Base-by-base conservation (phyloP, 1,284 basidiomycete species). In the Amylostereum chailletii region DNA sequence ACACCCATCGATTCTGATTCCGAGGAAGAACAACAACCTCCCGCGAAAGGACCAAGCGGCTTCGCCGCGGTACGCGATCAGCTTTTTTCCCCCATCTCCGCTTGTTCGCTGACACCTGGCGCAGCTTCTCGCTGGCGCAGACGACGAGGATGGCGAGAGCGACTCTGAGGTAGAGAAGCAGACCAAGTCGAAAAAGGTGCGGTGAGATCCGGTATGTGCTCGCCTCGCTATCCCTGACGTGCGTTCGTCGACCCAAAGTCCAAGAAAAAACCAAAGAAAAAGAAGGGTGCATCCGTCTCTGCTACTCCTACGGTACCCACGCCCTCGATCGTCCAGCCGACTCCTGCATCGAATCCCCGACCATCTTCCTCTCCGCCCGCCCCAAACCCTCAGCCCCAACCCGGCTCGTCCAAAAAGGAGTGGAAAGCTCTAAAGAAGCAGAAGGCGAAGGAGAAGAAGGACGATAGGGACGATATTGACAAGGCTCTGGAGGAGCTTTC, bases 401-500 rank as follows among this genome's bases (percentile, higher is more conserved):
- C 42, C 27, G 32, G 27, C 10, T 30, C 32, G 42, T 64, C 65
- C 1, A 66, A 66, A 57, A 65, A 65, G 47, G 66, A 67, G 52
- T 66, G 63, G 51, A 70, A 71, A 51, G 68, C 67, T 9, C 60
- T 66, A 46, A 86, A 86, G 65, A 86, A 83, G 58, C 74, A 74
- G 1, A 81, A 78, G 57, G 74, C 69, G 1, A 82, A 79, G 56
- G 79, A 66, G 48, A 72, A 74, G 64, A 83, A 74, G 60, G 75
- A 68, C 30, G 87, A 74, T n/a, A 67, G 71, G 55, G 86, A 94
- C 58, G 90, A 94, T 55, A 71, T 95, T 31, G 91, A 94, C 61
- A 74, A 79, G 50, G 91, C 84, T 0, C 71, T 95, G 6, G 84
- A 83, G 2, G 91, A 94, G 60, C 72, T 96, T 27, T 85, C 86